phyloP scores from a whole-genome alignment of 306 rosid species.

The cucumber (Cucumis sativus) region DNA sequence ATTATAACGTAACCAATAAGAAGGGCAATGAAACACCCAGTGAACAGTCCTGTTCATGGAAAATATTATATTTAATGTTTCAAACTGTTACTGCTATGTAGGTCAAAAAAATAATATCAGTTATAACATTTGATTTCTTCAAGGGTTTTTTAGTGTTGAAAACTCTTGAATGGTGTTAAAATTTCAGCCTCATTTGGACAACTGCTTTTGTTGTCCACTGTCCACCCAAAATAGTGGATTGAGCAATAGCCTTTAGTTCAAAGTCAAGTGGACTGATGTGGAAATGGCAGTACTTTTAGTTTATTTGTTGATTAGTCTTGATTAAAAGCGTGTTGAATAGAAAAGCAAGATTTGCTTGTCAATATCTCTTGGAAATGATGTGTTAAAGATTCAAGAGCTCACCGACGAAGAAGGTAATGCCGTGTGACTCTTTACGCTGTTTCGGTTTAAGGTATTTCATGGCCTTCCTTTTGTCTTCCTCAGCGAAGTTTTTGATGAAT shows the following conservation, averaged over 20 bases:
- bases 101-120: neutral
- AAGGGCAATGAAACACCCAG: slow-evolving; percentile 72
- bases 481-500: slow-evolving; percentile 52
- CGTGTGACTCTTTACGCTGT: slow-evolving; percentile 69
- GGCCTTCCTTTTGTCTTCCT: slow-evolving; percentile 77
- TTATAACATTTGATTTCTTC: neutral
- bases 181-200: slow-evolving; percentile 12
- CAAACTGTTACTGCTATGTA: neutral
- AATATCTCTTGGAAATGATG: neutral
- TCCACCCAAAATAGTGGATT: slow-evolving; percentile 24
- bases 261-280: slow-evolving; percentile 45
- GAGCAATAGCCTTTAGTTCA: slow-evolving; percentile 21
- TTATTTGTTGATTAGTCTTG: neutral
- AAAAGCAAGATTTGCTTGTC: neutral
- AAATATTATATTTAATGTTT: neutral
- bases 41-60: slow-evolving; percentile 52
- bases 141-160: neutral
- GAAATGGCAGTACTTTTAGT: slow-evolving; percentile 12
- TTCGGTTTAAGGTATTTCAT: slow-evolving; percentile 89
- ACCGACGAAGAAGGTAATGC: slow-evolving; percentile 88
- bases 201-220: slow-evolving; percentile 27
- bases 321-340: neutral
- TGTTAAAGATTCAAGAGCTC: slow-evolving; percentile 18
- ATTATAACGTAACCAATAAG: slow-evolving; percentile 71
- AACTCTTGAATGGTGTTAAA: neutral